Evolutionary conservation across 1,139 yeast species (phyloP).

Genomic region (Yamadazyma buinensis): DNA sequence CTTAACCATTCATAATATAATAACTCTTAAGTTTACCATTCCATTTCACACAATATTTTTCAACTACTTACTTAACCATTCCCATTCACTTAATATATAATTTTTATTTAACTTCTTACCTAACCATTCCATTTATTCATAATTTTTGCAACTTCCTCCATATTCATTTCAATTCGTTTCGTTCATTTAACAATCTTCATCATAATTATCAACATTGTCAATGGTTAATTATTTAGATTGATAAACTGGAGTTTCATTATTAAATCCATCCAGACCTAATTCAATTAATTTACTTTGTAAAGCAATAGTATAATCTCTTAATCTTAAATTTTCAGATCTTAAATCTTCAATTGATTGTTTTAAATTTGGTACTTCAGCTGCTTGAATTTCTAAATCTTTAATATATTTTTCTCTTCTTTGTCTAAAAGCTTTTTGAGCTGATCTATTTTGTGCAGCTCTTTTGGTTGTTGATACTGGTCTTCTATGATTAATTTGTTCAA

Average conservation of each 20-base stretch:
- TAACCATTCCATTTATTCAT: too few species aligned
- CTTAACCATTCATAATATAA: too few species aligned
- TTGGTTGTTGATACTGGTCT: constrained; percentile 60
- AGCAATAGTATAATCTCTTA: constrained; percentile 69
- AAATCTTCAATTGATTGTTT: constrained; percentile 62
- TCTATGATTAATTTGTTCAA: constrained; percentile 1
- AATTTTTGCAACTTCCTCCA: too few species aligned
- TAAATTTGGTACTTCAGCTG: constrained; percentile 55
- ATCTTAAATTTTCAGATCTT: constrained; percentile 63
- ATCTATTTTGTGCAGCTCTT: constrained; percentile 85
- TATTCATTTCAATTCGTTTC: too few species aligned
- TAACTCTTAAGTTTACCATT: too few species aligned
- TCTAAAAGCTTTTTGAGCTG: constrained; percentile 86
- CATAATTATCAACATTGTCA: too few species aligned
- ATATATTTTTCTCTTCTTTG: constrained; percentile 74
- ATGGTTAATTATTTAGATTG: too few species aligned
- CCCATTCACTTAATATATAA: too few species aligned
- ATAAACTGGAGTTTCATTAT: constrained; percentile 1
- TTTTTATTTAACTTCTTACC: too few species aligned
- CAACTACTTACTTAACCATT: too few species aligned
- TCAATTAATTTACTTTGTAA: constrained; percentile 66
- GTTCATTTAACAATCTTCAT: too few species aligned
- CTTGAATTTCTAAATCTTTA: constrained; percentile 70
- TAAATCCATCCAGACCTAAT: constrained; percentile 17
- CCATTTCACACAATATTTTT: too few species aligned